Conservation (phyloP, 805 yeast genomes). For the Candida gorgasii region DNA sequence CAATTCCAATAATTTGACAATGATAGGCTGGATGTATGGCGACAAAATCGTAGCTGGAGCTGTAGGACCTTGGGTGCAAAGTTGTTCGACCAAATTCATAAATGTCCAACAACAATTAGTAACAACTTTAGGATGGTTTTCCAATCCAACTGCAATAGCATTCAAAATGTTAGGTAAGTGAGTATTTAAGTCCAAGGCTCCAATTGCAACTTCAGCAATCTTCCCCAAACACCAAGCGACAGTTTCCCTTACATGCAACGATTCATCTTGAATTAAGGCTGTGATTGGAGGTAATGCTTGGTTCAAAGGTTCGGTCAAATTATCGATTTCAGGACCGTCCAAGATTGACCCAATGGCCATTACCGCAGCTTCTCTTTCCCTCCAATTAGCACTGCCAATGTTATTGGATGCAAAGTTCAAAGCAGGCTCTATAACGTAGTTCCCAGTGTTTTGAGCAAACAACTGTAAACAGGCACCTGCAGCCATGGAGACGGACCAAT, state of each 20-base stretch:
- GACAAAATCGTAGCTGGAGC: slow-evolving; percentile 65
- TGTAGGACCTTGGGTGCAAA: slow-evolving; percentile 53
- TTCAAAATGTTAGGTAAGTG: slow-evolving; percentile 71
- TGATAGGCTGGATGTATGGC: slow-evolving; percentile 65
- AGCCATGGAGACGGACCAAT: slow-evolving; percentile 98
- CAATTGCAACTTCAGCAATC: slow-evolving; percentile 83
- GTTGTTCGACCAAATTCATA: slow-evolving; percentile 86
- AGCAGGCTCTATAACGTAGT: slow-evolving; percentile 83
- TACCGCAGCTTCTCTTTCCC: slow-evolving; percentile 93
- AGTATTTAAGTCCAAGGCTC: slow-evolving; percentile 64
- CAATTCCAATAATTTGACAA: slow-evolving; percentile 69
- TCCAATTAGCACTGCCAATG: slow-evolving; percentile 61
- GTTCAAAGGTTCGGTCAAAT: slow-evolving; percentile 64
- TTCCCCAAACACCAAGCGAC: slow-evolving; percentile 99
- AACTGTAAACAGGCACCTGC: slow-evolving; percentile 96
- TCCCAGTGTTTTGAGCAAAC: slow-evolving; percentile 88
- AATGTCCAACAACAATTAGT: slow-evolving; percentile 99
- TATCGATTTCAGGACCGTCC: slow-evolving; percentile 86
- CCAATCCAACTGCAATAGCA: slow-evolving; percentile 77
- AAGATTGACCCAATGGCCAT: slow-evolving; percentile 98
- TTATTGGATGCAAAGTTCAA: slow-evolving; percentile 79
- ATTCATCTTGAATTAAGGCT: slow-evolving; percentile 68
- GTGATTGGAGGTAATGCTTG: slow-evolving; percentile 86
- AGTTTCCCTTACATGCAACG: slow-evolving; percentile 89
- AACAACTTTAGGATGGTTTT: slow-evolving; percentile 88